phyloP scores from a whole-genome alignment of 2,329 filamentous ascomycete species.

The Ceratocystis destructans region DNA sequence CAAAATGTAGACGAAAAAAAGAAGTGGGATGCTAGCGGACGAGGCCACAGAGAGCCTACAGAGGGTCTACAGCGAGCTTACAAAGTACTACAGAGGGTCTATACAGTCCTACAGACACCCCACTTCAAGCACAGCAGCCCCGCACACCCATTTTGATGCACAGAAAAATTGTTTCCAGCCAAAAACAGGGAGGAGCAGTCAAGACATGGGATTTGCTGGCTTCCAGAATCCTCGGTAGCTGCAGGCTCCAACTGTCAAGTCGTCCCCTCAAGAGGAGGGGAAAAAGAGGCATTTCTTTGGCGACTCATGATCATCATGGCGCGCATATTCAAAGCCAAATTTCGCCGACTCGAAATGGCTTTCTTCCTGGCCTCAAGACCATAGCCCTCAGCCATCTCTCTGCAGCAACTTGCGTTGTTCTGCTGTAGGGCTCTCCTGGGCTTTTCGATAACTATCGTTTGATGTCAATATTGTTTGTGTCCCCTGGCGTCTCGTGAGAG shows the following conservation, averaged over 20 bases:
- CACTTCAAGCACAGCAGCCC: neutral
- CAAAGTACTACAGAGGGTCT: neutral
- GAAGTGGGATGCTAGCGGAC: neutral
- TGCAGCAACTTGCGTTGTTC: no score
- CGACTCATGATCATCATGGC: neutral
- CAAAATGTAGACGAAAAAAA: neutral
- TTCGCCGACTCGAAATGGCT: neutral
- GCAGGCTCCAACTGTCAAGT: neutral
- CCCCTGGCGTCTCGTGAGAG: neutral
- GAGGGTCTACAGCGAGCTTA: neutral
- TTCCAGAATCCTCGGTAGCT: neutral
- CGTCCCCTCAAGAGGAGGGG: neutral
- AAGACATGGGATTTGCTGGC: neutral
- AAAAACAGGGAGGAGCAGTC: neutral
- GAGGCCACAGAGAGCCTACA: neutral
- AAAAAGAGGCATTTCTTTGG: neutral
- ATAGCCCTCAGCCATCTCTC: neutral
- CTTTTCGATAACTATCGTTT: neutral
- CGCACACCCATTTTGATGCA: neutral
- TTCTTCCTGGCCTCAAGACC: neutral
- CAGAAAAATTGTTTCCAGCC: neutral
- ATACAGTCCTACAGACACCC: neutral
- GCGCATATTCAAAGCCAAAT: neutral
- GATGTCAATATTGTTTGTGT: conserved; percentile 2
- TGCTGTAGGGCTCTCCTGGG: no score